Evolutionary conservation across 2,329 filamentous ascomycete genomes (phyloP).

Genomic region (Parascedosporium putredinis): DNA sequence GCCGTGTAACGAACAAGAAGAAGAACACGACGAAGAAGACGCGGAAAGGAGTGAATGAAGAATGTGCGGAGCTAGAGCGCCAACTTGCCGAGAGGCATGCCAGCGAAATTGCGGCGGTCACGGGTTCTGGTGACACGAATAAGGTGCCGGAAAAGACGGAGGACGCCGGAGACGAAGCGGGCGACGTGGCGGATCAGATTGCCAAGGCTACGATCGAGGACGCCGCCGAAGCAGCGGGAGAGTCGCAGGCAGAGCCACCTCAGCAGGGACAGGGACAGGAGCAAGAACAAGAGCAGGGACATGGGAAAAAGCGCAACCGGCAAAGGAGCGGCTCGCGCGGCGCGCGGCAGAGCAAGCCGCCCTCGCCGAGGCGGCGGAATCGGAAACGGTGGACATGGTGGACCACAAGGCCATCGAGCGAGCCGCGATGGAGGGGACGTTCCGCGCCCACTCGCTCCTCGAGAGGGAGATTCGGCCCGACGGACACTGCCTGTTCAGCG

Average conservation of each 20-base stretch:
- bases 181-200: too few species aligned
- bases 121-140: constrained; percentile 15
- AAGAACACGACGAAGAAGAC: constrained; percentile 90
- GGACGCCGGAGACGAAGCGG: constrained; percentile 12
- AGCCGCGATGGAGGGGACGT: constrained; percentile 56
- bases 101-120: constrained; percentile 41
- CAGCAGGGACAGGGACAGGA: background rate
- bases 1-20: constrained; percentile 85
- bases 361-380: constrained; percentile 53
- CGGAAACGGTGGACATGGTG: constrained; percentile 65
- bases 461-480: constrained; percentile 80
- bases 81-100: constrained; percentile 56
- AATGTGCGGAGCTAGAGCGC: constrained; percentile 62
- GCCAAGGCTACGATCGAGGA: too few species aligned
- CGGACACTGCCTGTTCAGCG: constrained; percentile 90
- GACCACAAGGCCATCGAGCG: constrained; percentile 63
- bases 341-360: constrained; percentile 77
- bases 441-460: constrained; percentile 51
- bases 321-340: constrained; percentile 86
- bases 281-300: constrained; percentile 9
- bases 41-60: constrained; percentile 62
- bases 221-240: constrained; percentile 15
- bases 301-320: constrained; percentile 68
- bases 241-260: constrained; percentile 3
- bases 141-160: constrained; percentile 15